Conservation (phyloP, 2,329 filamentous ascomycete species). For the Cercospora sp. region DNA sequence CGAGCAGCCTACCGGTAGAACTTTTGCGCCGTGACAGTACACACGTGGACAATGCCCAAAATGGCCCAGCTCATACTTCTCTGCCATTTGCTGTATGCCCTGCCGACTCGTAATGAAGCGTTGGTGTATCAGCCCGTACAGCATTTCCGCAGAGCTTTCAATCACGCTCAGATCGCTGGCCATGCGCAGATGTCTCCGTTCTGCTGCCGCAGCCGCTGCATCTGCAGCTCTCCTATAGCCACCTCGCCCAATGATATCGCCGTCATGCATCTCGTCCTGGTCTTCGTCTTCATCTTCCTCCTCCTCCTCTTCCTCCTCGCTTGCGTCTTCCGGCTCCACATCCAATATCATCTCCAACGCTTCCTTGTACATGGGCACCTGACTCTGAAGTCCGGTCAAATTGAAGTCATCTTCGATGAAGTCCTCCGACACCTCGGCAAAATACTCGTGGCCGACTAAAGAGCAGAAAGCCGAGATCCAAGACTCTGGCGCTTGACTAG, state of each 20-base stretch:
- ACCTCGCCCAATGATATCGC: slow-evolving; percentile 48
- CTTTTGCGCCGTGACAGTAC: slow-evolving; percentile 84
- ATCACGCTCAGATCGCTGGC: slow-evolving; percentile 92
- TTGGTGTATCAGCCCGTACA: slow-evolving; percentile 97
- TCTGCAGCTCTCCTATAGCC: slow-evolving; percentile 35
- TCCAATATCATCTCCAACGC: slow-evolving; percentile 99
- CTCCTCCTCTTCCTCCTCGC: slow-evolving; percentile 76
- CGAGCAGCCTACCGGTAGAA: slow-evolving; percentile 87
- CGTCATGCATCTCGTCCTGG: slow-evolving; percentile 56
- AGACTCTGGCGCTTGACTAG: slow-evolving; percentile 69
- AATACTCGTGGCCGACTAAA: slow-evolving; percentile 94
- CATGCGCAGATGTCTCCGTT: slow-evolving; percentile 80
- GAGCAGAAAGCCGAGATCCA: slow-evolving; percentile 99
- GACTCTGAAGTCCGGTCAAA: slow-evolving; percentile 87
- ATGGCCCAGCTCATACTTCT: slow-evolving; percentile 96
- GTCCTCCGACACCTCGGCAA: slow-evolving; percentile 96
- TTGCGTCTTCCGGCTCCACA: slow-evolving; percentile 92
- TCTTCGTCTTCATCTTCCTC: slow-evolving; percentile 58
- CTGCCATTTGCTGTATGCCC: slow-evolving; percentile 98
- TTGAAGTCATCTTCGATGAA: slow-evolving; percentile 99
- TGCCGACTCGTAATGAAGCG: slow-evolving; percentile 95
- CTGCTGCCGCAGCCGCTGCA: slow-evolving; percentile 48
- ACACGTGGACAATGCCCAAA: slow-evolving; percentile 96
- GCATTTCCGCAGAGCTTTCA: slow-evolving; percentile 94
- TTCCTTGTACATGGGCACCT: slow-evolving; percentile 99